Percentiles rank a stretch among this genome's conserved stretches.
These are phyloP conservation scores for Xerophyta viscosa DNA, from an alignment of 106 monocot genomes.

Conservation along the genomic window DNA sequence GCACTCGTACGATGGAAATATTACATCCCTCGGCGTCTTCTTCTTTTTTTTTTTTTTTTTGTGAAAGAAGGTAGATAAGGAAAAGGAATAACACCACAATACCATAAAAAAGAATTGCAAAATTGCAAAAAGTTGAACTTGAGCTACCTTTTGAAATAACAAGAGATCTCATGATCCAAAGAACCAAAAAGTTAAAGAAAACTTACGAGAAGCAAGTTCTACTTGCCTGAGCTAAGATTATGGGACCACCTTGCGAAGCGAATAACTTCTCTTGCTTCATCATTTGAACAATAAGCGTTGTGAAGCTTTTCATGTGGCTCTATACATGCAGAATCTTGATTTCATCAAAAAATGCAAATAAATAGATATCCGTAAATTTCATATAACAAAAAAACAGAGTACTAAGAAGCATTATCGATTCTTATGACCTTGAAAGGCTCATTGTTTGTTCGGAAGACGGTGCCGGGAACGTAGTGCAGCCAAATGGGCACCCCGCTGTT, in stretches of 20 bases:
- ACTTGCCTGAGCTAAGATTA: conserved; percentile 77
- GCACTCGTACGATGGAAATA: no score
- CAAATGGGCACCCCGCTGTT: conserved; percentile 86
- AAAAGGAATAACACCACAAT: no score
- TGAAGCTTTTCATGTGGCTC: conserved; percentile 80
- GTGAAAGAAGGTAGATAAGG: no score
- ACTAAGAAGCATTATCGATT: no score
- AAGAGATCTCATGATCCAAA: no score
- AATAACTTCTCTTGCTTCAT: conserved; percentile 86
- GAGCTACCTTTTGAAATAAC: no score
- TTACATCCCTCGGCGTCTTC: no score
- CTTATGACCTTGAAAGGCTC: conserved; percentile 71
- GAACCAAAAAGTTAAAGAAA: no score
- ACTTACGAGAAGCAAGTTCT: no score
- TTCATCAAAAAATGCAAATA: background rate
- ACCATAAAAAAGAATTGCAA: no score
- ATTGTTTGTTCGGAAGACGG: conserved; percentile 58
- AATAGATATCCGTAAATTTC: background rate
- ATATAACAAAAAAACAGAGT: background rate
- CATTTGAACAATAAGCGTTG: conserved; percentile 61
- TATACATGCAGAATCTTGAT: conserved; percentile 14
- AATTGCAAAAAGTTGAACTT: no score
- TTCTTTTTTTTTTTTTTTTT: no score
- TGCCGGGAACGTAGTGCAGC: conserved; percentile 90
- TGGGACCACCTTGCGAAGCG: conserved; percentile 84